These are phyloP conservation scores for Trichophyton schoenleinii DNA, from an alignment of 2,329 filamentous ascomycete genomes.

Conservation along the genomic window DNA sequence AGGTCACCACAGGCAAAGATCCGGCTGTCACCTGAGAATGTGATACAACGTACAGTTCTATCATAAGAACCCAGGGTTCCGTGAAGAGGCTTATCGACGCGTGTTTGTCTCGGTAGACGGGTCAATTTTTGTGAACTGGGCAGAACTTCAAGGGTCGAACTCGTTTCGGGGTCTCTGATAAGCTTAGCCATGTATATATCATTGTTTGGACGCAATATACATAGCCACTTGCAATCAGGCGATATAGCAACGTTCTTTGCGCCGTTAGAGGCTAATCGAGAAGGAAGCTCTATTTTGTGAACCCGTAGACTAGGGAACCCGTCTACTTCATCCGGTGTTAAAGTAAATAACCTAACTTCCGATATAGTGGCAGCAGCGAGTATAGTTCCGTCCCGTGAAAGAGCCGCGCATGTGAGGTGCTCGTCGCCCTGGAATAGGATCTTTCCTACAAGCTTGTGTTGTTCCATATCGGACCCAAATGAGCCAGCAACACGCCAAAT, in stretches of 20 bases:
- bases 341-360: constrained; percentile 64
- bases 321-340: constrained; percentile 42
- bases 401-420: constrained; percentile 62
- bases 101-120: constrained; percentile 23
- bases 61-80: constrained; percentile 65
- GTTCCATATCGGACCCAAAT: constrained; percentile 37
- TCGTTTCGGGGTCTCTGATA: constrained; percentile 26
- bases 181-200: constrained; percentile 44
- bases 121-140: constrained; percentile 34
- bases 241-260: constrained; percentile 51
- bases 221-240: constrained; percentile 36
- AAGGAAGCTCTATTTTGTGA: constrained; percentile 54
- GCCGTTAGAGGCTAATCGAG: constrained; percentile 45
- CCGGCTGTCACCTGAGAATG: constrained; percentile 69
- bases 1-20: constrained; percentile 70
- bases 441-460: constrained; percentile 48
- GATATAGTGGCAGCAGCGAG: constrained; percentile 64
- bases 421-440: constrained; percentile 58
- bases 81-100: constrained; percentile 40
- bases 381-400: constrained; percentile 59
- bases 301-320: constrained; percentile 49
- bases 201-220: constrained; percentile 47
- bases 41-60: constrained; percentile 57
- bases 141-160: constrained; percentile 30
- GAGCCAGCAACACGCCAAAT: constrained; percentile 55